Base-by-base conservation (phyloP, 352 stramenopile genomes). In the Phytopythium aichiense region DNA sequence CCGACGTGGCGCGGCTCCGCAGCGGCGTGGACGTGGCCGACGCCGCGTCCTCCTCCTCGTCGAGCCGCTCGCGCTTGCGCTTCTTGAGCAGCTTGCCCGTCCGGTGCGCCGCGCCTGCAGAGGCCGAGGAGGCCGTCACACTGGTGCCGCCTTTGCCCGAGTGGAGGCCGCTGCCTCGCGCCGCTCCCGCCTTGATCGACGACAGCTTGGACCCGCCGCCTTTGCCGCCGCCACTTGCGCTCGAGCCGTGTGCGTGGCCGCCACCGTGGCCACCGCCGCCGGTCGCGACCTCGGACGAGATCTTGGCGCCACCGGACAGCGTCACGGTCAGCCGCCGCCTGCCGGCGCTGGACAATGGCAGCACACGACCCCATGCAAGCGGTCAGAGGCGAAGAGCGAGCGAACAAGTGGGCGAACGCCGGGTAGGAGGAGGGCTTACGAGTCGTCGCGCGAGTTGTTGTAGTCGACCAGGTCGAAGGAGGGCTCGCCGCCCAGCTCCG, bases 391-490 rank as follows among this genome's bases (percentile, higher is more conserved):
- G 28, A 31, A 7, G 28, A 2, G 28, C 28, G 2, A 31, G 3
- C 28, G 28, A 31, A 2, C 38, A 43, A 20, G 38, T 5, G 23
- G 42, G 25, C 35, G 3, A 7, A 13, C 38, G 16, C 35, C 9
- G 20, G 18, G n/a, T 22, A 18, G 12, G 31, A 38, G 23, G 37
- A 18, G 15, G 7, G 35, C 38, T 20, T 45, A 60, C 55, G 38
- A 12, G 9, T 84, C 74, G 12, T 79, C 69, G 22, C 72, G 73
- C 5, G 48, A 57, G 45, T 67, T 64, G 51, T 73, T 54, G 57
- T 74, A 74, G 33, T 92, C 77, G 43, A 82, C 68, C n/a, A 88
- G 72, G 6, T 87, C 72, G 13, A 82, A 64, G 20, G 69, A 75
- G 3, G 81, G 84, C 50, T 89, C 81, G 20, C 59, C 61, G 1